Percentiles rank a stretch among this genome's conserved stretches.
Evolutionary conservation across 768 basidiomycete species (phyloP).

Genomic region (Cubamyces lactineus): DNA sequence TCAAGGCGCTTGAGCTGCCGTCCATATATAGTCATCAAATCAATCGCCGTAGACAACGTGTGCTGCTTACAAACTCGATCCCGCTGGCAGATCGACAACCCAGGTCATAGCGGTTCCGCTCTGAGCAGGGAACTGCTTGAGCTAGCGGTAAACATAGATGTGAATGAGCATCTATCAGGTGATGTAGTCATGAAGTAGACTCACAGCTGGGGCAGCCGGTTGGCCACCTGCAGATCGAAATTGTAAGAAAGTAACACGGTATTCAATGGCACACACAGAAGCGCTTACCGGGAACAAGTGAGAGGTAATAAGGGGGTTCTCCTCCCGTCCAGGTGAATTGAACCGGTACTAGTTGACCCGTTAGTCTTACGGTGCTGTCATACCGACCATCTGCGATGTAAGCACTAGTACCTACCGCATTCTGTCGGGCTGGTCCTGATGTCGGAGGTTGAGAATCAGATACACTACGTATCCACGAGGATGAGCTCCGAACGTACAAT

Average conservation of each 20-base stretch:
- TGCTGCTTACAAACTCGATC: conserved; percentile 52
- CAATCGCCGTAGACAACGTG: not conserved
- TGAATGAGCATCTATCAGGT: too few relatives aligned
- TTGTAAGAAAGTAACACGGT: not conserved
- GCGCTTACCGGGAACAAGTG: conserved; percentile 61
- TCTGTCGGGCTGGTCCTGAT: conserved; percentile 44
- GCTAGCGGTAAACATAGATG: conserved; percentile 37
- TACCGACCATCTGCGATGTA: not conserved
- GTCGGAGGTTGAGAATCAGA: not conserved
- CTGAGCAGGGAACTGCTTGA: conserved; percentile 55
- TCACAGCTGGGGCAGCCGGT: conserved; percentile 52
- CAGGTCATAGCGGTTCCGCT: conserved; percentile 52
- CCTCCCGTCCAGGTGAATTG: conserved; percentile 58
- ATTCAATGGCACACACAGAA: not conserved
- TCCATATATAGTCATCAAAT: not conserved
- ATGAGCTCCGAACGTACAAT: conserved; percentile 51
- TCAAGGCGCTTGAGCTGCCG: conserved; percentile 55
- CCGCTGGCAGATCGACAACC: conserved; percentile 50
- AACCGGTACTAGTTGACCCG: conserved; percentile 53
- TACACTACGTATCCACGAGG: not conserved
- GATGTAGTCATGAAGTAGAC: conserved; percentile 23
- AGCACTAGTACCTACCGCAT: conserved; percentile 49
- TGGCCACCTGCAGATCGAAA: conserved; percentile 51
- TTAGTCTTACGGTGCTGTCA: not conserved
- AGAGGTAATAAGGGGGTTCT: conserved; percentile 57